These are phyloP conservation scores for Priceomyces melissophilus DNA, from an alignment of 805 yeast genomes.

Conservation along the genomic window DNA sequence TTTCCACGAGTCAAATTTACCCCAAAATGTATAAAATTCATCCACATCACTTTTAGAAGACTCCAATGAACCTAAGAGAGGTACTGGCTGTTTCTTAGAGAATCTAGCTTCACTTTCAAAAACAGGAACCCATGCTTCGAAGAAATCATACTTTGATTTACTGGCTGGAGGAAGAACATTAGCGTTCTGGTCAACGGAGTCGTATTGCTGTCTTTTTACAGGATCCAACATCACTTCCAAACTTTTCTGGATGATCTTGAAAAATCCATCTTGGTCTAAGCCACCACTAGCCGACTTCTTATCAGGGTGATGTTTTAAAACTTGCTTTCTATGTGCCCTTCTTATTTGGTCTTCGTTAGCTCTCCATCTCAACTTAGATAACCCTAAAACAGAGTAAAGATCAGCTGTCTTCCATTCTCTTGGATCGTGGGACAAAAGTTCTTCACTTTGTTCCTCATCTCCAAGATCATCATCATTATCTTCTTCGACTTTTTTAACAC, in stretches of 20 bases:
- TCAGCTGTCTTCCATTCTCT: slow-evolving; percentile 98
- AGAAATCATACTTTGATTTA: slow-evolving; percentile 73
- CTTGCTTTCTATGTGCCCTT: slow-evolving; percentile 96
- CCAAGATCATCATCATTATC: slow-evolving; percentile 60
- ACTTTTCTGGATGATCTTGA: slow-evolving; percentile 97
- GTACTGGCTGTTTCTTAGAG: slow-evolving; percentile 88
- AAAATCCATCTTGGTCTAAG: slow-evolving; percentile 90
- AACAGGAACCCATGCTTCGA: slow-evolving; percentile 88
- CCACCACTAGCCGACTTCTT: slow-evolving; percentile 91
- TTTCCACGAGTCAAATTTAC: slow-evolving; percentile 97
- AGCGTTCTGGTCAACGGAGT: slow-evolving; percentile 89
- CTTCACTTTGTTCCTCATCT: slow-evolving; percentile 69
- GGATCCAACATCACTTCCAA: slow-evolving; percentile 86
- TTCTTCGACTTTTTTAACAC: slow-evolving; percentile 69
- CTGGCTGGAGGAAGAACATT: slow-evolving; percentile 76
- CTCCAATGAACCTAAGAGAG: slow-evolving; percentile 65
- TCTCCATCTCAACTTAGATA: slow-evolving; percentile 82
- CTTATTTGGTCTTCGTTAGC: slow-evolving; percentile 93
- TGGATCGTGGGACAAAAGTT: slow-evolving; percentile 84
- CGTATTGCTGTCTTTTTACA: slow-evolving; percentile 85
- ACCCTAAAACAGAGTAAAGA: slow-evolving; percentile 92
- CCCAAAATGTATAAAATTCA: slow-evolving; percentile 86
- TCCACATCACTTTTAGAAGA: slow-evolving; percentile 81
- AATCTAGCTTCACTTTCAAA: slow-evolving; percentile 89
- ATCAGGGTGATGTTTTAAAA: slow-evolving; percentile 96